Evolutionary conservation across 805 yeast species (phyloP).

Genomic region (Myxozyma melibiosi): DNA sequence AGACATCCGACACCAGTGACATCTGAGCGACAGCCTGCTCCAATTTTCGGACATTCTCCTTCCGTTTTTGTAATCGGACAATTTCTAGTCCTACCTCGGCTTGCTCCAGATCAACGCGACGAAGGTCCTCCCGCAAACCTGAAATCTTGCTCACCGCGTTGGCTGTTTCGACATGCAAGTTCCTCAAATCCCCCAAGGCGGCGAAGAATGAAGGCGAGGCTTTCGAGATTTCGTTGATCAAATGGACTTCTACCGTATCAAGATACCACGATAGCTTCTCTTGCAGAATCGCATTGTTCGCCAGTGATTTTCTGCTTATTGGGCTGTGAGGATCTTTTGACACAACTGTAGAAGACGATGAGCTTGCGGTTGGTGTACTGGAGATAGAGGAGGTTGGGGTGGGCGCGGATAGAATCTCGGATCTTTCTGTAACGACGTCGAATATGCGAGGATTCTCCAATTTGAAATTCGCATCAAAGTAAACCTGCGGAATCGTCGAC

Average conservation of each 20-base stretch:
- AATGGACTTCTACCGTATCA: conserved; percentile 79
- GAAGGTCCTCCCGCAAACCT: conserved; percentile 51
- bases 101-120: conserved; percentile 51
- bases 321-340: background rate
- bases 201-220: conserved; percentile 84
- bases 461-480: conserved; percentile 66
- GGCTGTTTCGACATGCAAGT: conserved; percentile 58
- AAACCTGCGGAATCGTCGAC: conserved; percentile 66
- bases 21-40: conserved; percentile 65
- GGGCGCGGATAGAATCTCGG: conserved; percentile 45
- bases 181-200: conserved; percentile 76
- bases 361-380: conserved; percentile 15
- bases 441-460: conserved; percentile 88
- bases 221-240: conserved; percentile 79
- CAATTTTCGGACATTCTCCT: conserved; percentile 61
- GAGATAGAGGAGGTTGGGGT: conserved; percentile 25
- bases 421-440: conserved; percentile 66
- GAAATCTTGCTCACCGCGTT: conserved; percentile 53
- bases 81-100: conserved; percentile 55
- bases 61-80: conserved; percentile 53
- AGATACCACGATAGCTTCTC: conserved; percentile 79
- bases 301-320: conserved; percentile 43
- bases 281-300: conserved; percentile 62
- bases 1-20: conserved; percentile 49
- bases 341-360: conserved; percentile 1